Evolutionary conservation across 2,329 filamentous ascomycete genomes (phyloP), one percentile per base, ranked within the genome.

Genomic region (Fusarium nematophilum): DNA sequence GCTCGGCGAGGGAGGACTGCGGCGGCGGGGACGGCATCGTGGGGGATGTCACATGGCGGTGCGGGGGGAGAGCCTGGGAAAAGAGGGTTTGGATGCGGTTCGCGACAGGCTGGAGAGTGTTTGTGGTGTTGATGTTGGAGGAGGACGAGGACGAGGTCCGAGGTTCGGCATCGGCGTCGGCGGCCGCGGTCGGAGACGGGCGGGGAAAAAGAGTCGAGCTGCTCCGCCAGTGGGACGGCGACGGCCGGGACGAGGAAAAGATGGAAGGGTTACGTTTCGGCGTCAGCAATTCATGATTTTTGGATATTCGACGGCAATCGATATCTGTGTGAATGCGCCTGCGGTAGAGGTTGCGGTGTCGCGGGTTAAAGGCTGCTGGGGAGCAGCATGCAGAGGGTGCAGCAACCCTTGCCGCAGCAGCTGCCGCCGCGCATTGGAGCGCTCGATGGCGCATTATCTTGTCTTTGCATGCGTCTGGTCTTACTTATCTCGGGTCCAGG

Each of bases 1-100:
- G 57, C 15, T 53, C 42, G 9, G 53, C 29, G 23, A 69, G 44
- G 40, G 56, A 9, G 14, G n/a, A n/a, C n/a, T 18, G 51, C 25
- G 18, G 33, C 11, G 23, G 31, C 3, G 49, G 9, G 11, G 40
- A 15, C 6, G 46, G 11, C 53, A 59, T 56, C 27, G 23, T 21
- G 14, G 14, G 18, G n/a, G 47, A 18, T 52, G 10, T 57, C 49
- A 29, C 50, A 53, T 53, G 37, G 5, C 33, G 18, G 25, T 31
- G 34, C 23, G 17, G 21, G 23, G 14, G 15, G 14, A 9, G 10
- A n/a, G 34, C 7, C 17, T 7, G 17, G 29, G 14, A 31, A 4
- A 31, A 31, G 29, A 34, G 5, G 30, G n/a, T n/a, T n/a, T n/a
- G n/a, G n/a, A n/a, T n/a, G n/a, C n/a, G n/a, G n/a, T n/a, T 4